These are phyloP conservation scores for Mortierella alpina DNA, from an alignment of 192 early-diverging fungal genomes.

Conservation along the genomic window DNA sequence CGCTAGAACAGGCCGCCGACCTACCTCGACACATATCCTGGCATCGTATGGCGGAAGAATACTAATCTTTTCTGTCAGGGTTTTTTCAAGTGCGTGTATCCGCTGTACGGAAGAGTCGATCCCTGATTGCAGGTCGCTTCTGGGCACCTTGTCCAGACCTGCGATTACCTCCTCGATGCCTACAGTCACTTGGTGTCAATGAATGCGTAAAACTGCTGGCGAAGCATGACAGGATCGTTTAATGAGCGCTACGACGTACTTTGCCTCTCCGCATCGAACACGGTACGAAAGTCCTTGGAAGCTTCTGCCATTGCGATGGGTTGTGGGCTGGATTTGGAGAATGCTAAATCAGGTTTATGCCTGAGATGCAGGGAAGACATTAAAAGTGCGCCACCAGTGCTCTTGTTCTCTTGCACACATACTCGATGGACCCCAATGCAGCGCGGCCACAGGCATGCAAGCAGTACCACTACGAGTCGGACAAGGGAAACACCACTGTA, in stretches of 20 bases:
- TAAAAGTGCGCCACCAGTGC: not conserved
- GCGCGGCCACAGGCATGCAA: constrained; percentile 21
- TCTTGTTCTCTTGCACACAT: not conserved
- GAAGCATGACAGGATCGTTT: not conserved
- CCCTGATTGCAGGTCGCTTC: constrained; percentile 29
- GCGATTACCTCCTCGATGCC: constrained; percentile 32
- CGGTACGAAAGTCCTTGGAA: constrained; percentile 50
- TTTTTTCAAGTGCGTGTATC: constrained; percentile 68
- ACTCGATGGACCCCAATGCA: not conserved
- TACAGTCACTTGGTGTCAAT: not conserved
- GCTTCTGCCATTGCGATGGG: constrained; percentile 42
- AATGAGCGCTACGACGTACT: constrained; percentile 8
- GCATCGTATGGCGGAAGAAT: constrained; percentile 79
- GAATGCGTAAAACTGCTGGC: too few species aligned
- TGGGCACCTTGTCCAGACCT: constrained; percentile 36
- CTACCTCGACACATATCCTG: constrained; percentile 63
- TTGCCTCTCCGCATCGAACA: constrained; percentile 51
- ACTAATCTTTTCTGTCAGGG: constrained; percentile 68
- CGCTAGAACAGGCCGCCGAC: not conserved
- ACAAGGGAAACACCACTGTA: not conserved
- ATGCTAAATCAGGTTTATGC: not conserved
- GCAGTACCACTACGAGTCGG: constrained; percentile 20
- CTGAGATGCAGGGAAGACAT: not conserved
- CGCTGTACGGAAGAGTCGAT: constrained; percentile 57
- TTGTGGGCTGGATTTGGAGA: not conserved